Conservation (phyloP, 1,284 basidiomycete species). For the Cutaneotrichosporon sp. region DNA sequence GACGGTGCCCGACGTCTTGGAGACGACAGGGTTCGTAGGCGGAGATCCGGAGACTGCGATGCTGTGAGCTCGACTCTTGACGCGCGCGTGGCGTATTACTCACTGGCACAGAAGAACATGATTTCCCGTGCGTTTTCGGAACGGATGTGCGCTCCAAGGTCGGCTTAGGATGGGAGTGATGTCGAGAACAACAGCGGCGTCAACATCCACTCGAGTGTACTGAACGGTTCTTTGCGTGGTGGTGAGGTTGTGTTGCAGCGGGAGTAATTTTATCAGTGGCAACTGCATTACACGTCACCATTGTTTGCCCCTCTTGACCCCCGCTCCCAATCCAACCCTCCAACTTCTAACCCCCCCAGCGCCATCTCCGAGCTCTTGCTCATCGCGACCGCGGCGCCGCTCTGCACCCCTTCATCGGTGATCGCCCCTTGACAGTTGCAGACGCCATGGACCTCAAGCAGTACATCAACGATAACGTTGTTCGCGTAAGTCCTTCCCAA, state of each 20-base stretch:
- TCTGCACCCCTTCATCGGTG: neutral
- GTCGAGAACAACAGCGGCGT: slow-evolving; percentile 1
- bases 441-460: slow-evolving; percentile 56
- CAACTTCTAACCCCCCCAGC: neutral
- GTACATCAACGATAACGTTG: slow-evolving; percentile 83
- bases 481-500: slow-evolving; percentile 62
- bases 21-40: slow-evolving; percentile 92
- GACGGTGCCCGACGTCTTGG: slow-evolving; percentile 86
- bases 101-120: slow-evolving; percentile 80
- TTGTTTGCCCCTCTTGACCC: slow-evolving; percentile 11
- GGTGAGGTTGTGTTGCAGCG: neutral
- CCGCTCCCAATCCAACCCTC: neutral
- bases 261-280: slow-evolving; percentile 10
- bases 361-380: neutral
- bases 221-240: slow-evolving; percentile 1
- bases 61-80: neutral
- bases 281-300: slow-evolving; percentile 10
- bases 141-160: slow-evolving; percentile 5
- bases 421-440: neutral
- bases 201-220: too few species aligned
- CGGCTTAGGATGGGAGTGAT: neutral
- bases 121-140: slow-evolving; percentile 19
- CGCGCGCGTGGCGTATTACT: slow-evolving; percentile 23
- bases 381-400: neutral
- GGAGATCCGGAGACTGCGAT: slow-evolving; percentile 86